Conservation (phyloP, 1,284 basidiomycete genomes). For the Pisolithus thermaeus region DNA sequence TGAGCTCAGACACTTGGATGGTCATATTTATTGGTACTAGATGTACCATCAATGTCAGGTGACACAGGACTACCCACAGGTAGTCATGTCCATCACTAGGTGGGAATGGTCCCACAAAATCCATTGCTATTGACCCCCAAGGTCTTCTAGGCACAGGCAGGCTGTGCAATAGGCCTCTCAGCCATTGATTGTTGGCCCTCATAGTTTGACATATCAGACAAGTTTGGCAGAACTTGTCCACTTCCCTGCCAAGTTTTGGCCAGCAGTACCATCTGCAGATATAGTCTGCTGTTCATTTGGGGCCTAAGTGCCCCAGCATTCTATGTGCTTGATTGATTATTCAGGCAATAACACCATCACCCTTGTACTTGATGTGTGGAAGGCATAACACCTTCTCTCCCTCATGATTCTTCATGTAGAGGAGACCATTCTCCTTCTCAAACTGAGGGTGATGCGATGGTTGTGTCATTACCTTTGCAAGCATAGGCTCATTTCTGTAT, state of each 20-base stretch:
- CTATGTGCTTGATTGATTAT: conserved; percentile 7
- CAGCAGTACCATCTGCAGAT: neutral
- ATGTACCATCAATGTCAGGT: too few species aligned
- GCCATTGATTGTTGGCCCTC: too few species aligned
- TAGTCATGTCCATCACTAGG: too few species aligned
- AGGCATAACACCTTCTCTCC: neutral
- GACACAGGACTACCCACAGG: too few species aligned
- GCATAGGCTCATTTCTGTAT: neutral
- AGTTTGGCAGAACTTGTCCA: conserved; percentile 23
- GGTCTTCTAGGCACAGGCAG: too few species aligned
- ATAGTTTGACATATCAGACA: too few species aligned
- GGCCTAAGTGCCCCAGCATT: conserved; percentile 17
- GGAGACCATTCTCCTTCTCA: neutral
- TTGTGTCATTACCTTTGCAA: neutral
- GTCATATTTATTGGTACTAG: too few species aligned
- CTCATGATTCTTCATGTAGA: neutral
- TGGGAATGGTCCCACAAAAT: too few species aligned
- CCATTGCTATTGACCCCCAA: too few species aligned
- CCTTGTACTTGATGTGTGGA: neutral
- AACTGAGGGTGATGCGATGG: neutral
- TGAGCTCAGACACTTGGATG: too few species aligned
- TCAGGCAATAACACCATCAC: neutral
- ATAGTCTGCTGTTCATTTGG: neutral
- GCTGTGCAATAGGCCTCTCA: too few species aligned
- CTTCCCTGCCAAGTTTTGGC: conserved; percentile 10